Percentiles rank a stretch among this genome's conserved stretches.
Evolutionary conservation across 257 asterid species (phyloP).

Genomic region (Thymus quinquecostatus): DNA sequence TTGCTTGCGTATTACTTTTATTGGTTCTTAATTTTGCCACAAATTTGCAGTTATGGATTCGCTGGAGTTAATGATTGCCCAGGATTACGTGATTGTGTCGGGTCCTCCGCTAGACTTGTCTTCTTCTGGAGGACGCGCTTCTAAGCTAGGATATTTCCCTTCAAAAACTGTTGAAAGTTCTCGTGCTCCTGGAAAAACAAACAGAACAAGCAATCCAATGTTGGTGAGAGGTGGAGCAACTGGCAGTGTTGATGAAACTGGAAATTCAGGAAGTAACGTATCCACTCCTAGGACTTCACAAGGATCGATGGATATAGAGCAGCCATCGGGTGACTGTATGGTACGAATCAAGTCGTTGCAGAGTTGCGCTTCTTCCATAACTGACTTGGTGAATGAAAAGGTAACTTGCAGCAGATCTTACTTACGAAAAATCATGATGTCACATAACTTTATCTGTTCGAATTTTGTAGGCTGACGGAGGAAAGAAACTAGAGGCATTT

Average conservation of each 20-base stretch:
- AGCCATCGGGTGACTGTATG: conserved; percentile 69
- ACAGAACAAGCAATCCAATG: conserved; percentile 46
- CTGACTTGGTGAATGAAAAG: conserved; percentile 79
- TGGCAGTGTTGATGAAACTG: conserved; percentile 45
- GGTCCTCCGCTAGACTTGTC: conserved; percentile 72
- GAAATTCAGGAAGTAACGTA: conserved; percentile 52
- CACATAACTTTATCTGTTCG: conserved; percentile 16
- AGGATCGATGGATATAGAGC: conserved; percentile 63
- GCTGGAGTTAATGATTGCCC: conserved; percentile 70
- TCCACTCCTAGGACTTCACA: conserved; percentile 68
- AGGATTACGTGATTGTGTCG: conserved; percentile 88
- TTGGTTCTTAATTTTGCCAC: conserved; percentile 29
- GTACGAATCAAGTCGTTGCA: conserved; percentile 77
- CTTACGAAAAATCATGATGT: conserved; percentile 1
- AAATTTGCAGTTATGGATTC: conserved; percentile 62
- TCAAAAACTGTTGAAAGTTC: conserved; percentile 49
- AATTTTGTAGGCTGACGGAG: conserved; percentile 61
- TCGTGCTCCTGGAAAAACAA: conserved; percentile 43
- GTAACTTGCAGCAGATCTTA: conserved; percentile 41
- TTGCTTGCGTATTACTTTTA: conserved; percentile 25
- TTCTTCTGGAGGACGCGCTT: conserved; percentile 56
- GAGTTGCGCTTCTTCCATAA: conserved; percentile 63
- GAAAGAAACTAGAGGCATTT: conserved; percentile 80
- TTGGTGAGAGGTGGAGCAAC: conserved; percentile 46
- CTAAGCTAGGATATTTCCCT: conserved; percentile 55